phyloP scores from a whole-genome alignment of 75 land plant species.

The Pinus tabuliformis region DNA sequence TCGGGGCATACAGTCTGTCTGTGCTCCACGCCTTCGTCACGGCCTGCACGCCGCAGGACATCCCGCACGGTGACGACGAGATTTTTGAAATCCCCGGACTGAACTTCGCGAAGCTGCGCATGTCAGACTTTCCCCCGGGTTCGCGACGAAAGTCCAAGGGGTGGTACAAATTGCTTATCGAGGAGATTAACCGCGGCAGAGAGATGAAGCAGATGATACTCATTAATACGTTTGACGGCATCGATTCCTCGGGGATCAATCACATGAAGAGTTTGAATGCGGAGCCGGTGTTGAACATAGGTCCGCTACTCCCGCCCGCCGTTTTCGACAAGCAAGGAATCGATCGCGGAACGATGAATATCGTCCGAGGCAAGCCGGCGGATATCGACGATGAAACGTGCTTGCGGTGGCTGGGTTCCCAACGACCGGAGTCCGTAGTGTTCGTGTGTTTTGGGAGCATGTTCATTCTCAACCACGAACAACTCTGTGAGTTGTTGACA shows the following conservation, averaged over 20 bases:
- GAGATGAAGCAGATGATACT: neutral
- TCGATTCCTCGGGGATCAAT: neutral
- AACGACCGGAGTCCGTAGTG: too few relatives aligned
- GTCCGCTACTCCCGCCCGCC: too few relatives aligned
- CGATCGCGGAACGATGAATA: too few relatives aligned
- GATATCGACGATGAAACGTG: neutral
- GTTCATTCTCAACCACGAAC: neutral
- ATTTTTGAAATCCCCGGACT: neutral
- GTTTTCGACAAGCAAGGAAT: too few relatives aligned
- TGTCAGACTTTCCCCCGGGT: neutral
- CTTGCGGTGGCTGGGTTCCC: conserved; percentile 13
- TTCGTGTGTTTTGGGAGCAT: neutral
- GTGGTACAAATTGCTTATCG: neutral
- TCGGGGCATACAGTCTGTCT: conserved; percentile 10
- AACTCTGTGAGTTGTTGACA: neutral
- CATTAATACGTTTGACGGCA: neutral
- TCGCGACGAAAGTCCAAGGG: too few relatives aligned
- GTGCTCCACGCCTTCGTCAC: conserved; percentile 1
- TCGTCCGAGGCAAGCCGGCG: neutral
- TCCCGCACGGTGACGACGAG: conserved; percentile 7
- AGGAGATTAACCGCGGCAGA: neutral
- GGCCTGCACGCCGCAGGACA: conserved; percentile 9
- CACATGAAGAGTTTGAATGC: neutral
- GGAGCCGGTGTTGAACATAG: neutral
- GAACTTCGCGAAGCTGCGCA: neutral